Base-by-base conservation (phyloP, 257 asterid genomes). In the Nicotiana paniculata region DNA sequence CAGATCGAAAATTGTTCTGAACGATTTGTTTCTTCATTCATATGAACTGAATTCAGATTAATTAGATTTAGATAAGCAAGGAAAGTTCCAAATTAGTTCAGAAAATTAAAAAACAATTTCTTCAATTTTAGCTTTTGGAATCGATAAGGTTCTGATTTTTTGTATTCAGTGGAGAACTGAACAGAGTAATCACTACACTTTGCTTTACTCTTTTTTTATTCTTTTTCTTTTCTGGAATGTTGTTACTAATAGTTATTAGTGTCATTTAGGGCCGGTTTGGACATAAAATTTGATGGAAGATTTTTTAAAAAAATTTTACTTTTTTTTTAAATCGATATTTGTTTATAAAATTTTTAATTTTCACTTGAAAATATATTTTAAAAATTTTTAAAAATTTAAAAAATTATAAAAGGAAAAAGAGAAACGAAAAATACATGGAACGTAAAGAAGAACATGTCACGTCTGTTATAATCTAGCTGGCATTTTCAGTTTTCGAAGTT, bases 401-500 rank as follows among this genome's bases (percentile, higher is more conserved):
- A 21, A 21, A 21, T 21, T 21, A 21, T 21, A 21, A 21, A 21
- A 21, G 24, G 24, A 21, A 43, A 61, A 9, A 7, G 77, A 72
- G 21, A 75, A 70, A 26, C 24, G 61, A 75, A 51, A 48, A 75
- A 51, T 4, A 28, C 9, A 51, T 51, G 63, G 80, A 51, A 28
- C 63, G 9, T 59, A 65, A 62, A 59, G 69, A 65, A 83, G 82
- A 35, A 57, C 80, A 80, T 48, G 74, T 75, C 74, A 61, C 61
- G 35, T 81, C 72, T 48, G 58, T 43, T 30, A 77, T 75, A 72
- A 57, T 82, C 69, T 62, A 75, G 87, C 81, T 81, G 86, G 59
- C 84, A 35, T 61, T 81, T 77, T 77, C 28, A 30, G 46, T 58
- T 28, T 78, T 70, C 82, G 81, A 77, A 83, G 75, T 79, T 79